Conservation (phyloP, 345 rosid species). For the Gossypium longicalyx region DNA sequence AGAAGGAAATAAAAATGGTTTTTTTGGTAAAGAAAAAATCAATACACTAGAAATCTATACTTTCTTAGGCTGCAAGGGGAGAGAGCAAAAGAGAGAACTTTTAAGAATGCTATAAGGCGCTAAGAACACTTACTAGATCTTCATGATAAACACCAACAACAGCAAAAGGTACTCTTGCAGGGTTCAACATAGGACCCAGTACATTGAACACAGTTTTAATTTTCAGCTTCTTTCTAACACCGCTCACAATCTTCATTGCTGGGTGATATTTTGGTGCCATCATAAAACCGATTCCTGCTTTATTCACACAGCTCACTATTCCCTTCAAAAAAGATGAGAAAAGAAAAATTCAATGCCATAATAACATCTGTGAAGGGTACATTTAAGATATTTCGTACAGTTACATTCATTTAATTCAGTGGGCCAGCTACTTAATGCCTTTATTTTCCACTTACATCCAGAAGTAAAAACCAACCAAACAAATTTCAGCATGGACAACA, state of each 20-base stretch:
- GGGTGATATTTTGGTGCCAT: conserved; percentile 88
- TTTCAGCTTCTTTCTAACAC: conserved; percentile 81
- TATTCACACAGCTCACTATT: conserved; percentile 66
- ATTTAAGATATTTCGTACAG: background rate
- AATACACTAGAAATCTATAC: background rate
- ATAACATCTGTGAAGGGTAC: background rate
- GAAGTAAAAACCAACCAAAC: background rate
- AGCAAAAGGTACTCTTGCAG: conserved; percentile 74
- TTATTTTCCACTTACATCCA: background rate
- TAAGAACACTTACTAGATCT: conserved; percentile 45
- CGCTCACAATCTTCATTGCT: conserved; percentile 81
- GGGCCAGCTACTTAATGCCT: background rate
- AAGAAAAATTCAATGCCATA: background rate
- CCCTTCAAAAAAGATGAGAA: conserved; percentile 37
- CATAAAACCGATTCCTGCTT: conserved; percentile 90
- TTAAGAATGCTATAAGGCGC: background rate
- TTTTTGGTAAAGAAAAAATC: background rate
- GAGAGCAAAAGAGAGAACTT: background rate
- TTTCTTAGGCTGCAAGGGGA: background rate
- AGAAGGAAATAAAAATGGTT: background rate
- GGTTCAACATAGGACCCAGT: conserved; percentile 92
- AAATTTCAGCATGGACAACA: background rate
- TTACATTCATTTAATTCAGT: background rate
- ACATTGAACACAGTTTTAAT: conserved; percentile 79
- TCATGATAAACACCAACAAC: conserved; percentile 89